Evolutionary conservation across 2,329 filamentous ascomycete species (phyloP).

Genomic region (Peltaster fructicola): DNA sequence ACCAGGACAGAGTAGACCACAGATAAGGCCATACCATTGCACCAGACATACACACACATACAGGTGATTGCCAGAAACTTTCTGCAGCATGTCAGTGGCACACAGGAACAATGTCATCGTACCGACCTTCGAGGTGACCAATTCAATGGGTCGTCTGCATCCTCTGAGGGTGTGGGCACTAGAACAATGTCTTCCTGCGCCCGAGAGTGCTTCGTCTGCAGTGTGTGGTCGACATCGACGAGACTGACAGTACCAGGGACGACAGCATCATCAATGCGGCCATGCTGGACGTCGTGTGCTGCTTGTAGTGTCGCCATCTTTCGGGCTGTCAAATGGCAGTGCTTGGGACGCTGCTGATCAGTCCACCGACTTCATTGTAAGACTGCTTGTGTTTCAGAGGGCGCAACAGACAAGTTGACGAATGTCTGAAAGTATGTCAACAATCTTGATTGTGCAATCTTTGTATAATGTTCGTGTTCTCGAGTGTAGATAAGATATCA

Average conservation of each 20-base stretch:
- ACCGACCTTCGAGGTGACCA: conserved; percentile 13
- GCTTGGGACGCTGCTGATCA: too few species aligned
- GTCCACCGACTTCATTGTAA: too few species aligned
- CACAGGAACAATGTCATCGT: not conserved
- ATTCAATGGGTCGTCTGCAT: conserved; percentile 30
- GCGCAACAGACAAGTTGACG: too few species aligned
- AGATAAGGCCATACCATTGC: conserved; percentile 31
- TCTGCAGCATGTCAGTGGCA: conserved; percentile 18
- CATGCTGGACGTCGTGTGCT: too few species aligned
- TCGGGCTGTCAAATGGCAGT: too few species aligned
- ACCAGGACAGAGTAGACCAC: conserved; percentile 34
- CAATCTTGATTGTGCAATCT: too few species aligned
- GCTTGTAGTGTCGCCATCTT: too few species aligned
- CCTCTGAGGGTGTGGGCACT: conserved; percentile 25
- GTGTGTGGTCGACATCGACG: conserved; percentile 23
- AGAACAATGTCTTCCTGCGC: conserved; percentile 23
- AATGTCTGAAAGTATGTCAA: too few species aligned
- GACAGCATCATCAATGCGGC: too few species aligned
- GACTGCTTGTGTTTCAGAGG: too few species aligned
- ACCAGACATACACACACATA: conserved; percentile 29
- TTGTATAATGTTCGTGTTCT: too few species aligned
- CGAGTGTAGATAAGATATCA: too few species aligned
- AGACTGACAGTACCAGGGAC: conserved; percentile 28
- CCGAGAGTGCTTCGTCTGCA: conserved; percentile 20
- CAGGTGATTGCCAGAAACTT: conserved; percentile 26